Conservation (phyloP, 2,329 filamentous ascomycete species). For the Catunica adiposa region DNA sequence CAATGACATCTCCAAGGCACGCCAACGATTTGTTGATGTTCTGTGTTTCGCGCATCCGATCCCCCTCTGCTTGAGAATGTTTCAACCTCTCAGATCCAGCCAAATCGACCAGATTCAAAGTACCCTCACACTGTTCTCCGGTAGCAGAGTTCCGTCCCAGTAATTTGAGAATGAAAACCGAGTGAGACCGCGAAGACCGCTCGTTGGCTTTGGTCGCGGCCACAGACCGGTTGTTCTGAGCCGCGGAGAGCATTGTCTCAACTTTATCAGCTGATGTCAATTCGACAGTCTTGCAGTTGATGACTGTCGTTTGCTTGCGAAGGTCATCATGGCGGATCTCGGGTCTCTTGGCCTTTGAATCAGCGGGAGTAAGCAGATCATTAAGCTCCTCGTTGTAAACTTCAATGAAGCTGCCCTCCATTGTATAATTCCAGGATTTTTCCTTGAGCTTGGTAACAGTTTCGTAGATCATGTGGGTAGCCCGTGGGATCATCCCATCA, state of each 20-base stretch:
- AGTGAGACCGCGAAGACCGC: slow-evolving; percentile 84
- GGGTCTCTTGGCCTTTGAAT: slow-evolving; percentile 59
- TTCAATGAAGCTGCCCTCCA: slow-evolving; percentile 91
- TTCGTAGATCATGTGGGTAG: slow-evolving; percentile 84
- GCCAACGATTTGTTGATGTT: slow-evolving; percentile 93
- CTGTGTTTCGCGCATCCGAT: slow-evolving; percentile 81
- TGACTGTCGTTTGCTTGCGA: slow-evolving; percentile 66
- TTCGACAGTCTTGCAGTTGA: slow-evolving; percentile 59
- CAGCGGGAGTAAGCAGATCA: slow-evolving; percentile 50
- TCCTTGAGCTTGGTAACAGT: slow-evolving; percentile 69
- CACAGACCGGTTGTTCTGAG: slow-evolving; percentile 74
- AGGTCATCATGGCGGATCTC: slow-evolving; percentile 76
- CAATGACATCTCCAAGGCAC: slow-evolving; percentile 86
- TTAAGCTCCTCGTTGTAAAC: slow-evolving; percentile 98
- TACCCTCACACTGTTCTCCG: slow-evolving; percentile 75
- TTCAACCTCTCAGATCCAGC: slow-evolving; percentile 85
- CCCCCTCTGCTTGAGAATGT: slow-evolving; percentile 71
- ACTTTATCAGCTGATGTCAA: slow-evolving; percentile 69
- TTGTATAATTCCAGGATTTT: slow-evolving; percentile 86
- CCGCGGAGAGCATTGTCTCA: slow-evolving; percentile 61
- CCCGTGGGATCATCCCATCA: slow-evolving; percentile 89
- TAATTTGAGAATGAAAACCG: slow-evolving; percentile 82
- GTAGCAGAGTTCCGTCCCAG: slow-evolving; percentile 55
- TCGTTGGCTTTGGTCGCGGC: slow-evolving; percentile 97
- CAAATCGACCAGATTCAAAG: slow-evolving; percentile 86